Evolutionary conservation across 2,329 filamentous ascomycete species (phyloP).

Genomic region (Colletotrichum coccodes): DNA sequence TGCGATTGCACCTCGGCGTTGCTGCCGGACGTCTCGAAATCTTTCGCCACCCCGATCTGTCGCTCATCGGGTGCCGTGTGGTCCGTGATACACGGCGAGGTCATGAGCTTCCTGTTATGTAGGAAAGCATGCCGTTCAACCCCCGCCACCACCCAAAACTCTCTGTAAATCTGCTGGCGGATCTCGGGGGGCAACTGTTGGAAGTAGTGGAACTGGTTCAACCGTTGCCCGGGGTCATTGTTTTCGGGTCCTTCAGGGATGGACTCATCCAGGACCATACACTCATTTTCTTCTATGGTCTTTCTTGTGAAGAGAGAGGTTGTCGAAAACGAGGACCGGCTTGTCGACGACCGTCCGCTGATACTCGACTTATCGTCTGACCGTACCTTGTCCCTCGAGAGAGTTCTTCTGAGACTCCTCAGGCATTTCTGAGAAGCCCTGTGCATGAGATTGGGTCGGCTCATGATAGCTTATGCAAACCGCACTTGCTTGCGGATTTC

Average conservation of each 20-base stretch:
- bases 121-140: constrained; percentile 28
- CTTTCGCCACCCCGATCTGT: constrained; percentile 17
- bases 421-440: constrained; percentile 2
- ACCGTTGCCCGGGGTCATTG: neutral
- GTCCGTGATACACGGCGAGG: constrained; percentile 26
- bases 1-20: constrained; percentile 17
- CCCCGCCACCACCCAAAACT: constrained; percentile 17
- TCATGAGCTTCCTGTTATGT: neutral
- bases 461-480: neutral
- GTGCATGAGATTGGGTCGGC: neutral
- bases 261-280: neutral
- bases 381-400: neutral
- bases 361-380: neutral
- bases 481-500: too few species aligned
- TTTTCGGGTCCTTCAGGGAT: neutral
- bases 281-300: neutral
- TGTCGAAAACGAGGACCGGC: neutral
- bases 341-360: neutral
- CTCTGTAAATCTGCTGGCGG: constrained; percentile 27
- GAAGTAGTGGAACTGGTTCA: constrained; percentile 21
- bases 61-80: constrained; percentile 30
- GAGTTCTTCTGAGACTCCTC: neutral
- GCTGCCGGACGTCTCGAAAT: neutral
- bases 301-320: neutral
- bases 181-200: constrained; percentile 26